These are phyloP conservation scores for Pyrenopolyporus hunteri DNA, from an alignment of 495 filamentous ascomycete genomes.

Conservation along the genomic window DNA sequence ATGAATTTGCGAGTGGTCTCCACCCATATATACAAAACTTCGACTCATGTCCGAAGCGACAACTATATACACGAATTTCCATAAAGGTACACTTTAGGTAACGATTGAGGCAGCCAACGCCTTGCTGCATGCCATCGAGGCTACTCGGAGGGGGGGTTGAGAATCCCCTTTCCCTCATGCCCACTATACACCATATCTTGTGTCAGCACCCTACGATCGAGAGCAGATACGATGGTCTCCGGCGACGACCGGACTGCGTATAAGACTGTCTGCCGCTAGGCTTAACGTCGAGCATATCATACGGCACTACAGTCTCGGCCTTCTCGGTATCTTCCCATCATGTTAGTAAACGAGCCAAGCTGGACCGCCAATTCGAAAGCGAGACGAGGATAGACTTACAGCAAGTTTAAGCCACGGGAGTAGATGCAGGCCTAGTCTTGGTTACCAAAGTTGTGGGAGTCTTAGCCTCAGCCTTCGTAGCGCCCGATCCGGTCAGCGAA, in stretches of 20 bases:
- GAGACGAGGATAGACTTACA: slow-evolving; percentile 29
- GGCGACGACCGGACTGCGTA: no score
- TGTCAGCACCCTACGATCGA: no score
- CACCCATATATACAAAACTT: slow-evolving; percentile 19
- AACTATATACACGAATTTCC: slow-evolving; percentile 30
- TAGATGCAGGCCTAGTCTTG: slow-evolving; percentile 16
- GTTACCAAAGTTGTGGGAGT: slow-evolving; percentile 26
- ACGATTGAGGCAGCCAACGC: neutral
- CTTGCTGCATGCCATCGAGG: neutral
- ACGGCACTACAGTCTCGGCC: neutral
- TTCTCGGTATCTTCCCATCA: slow-evolving; percentile 3
- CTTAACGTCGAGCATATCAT: no score
- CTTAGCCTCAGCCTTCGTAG: slow-evolving; percentile 10
- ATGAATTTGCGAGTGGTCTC: slow-evolving; percentile 7
- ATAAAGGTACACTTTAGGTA: neutral
- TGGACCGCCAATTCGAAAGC: no score
- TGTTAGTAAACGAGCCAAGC: slow-evolving; percentile 11
- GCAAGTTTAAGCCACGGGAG: slow-evolving; percentile 46
- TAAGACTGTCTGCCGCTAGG: no score
- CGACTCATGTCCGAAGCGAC: neutral
- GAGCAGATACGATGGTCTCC: no score
- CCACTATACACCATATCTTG: no score
- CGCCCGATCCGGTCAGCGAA: slow-evolving; percentile 32
- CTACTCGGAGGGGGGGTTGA: neutral
- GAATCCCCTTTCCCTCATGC: neutral